A percentile compares a stretch with the other conserved stretches of the same genome.
These are phyloP conservation scores for Boletus fagicola DNA, from an alignment of 768 basidiomycete species.

Conservation along the genomic window DNA sequence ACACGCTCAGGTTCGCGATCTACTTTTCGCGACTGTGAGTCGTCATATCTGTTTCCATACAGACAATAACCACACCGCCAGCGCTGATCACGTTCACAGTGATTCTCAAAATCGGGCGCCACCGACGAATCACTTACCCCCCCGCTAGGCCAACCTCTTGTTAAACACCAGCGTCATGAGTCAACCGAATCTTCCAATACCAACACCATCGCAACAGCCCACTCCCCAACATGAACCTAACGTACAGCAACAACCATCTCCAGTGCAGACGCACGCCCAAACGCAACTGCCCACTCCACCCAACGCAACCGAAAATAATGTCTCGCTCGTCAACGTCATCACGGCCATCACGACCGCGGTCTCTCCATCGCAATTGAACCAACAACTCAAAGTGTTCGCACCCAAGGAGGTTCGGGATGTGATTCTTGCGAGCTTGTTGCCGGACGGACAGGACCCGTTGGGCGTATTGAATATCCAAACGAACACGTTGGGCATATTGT, in stretches of 20 bases:
- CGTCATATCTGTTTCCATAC: not conserved
- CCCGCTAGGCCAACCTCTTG: not conserved
- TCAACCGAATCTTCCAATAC: conserved; percentile 25
- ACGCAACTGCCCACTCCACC: conserved; percentile 6
- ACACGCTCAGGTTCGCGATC: not conserved
- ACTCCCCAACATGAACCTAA: conserved; percentile 16
- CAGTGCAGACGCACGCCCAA: conserved; percentile 13
- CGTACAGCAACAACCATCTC: conserved; percentile 14
- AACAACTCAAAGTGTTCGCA: conserved; percentile 44
- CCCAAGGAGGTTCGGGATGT: conserved; percentile 59
- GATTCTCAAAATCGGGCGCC: not conserved
- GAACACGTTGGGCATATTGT: conserved; percentile 66
- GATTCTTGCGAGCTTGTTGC: conserved; percentile 51
- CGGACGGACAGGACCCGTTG: conserved; percentile 69
- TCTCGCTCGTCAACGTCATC: conserved; percentile 42
- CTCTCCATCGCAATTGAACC: conserved; percentile 39
- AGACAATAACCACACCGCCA: not conserved
- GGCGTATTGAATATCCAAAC: conserved; percentile 48
- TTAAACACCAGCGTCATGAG: conserved; percentile 19
- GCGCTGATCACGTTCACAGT: not conserved
- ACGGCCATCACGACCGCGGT: conserved; percentile 45
- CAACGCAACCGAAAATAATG: conserved; percentile 1
- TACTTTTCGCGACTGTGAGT: conserved; percentile 8
- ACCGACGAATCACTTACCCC: not conserved
- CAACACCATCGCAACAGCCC: conserved; percentile 24